Evolutionary conservation across 176 grass and related monocot genomes (phyloP), one percentile per base, ranked within the genome.

Genomic region (Carex littledalei): DNA sequence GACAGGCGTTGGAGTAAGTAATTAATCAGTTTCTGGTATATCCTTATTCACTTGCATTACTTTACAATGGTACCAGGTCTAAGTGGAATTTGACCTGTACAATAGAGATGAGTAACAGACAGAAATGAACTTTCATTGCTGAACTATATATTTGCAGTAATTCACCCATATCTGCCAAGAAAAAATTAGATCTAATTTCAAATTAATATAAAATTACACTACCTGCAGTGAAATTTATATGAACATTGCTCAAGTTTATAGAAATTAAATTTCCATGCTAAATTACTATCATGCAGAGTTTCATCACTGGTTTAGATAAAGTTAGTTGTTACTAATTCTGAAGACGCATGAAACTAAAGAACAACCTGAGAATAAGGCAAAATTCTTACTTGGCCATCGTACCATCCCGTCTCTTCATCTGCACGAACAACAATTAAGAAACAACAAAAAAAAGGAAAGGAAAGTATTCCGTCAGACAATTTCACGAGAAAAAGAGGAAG

Each of bases 331-430:
- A 0, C 31, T 15, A 52, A 12, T 82, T 56, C 3, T 2, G 58
- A 15, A 1, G 43, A 8, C 1, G 22, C 39, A 55, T 61, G 24
- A 64, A 45, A 29, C 16, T 29, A 16, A 63, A 78, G 3, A 70
- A 39, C n/a, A 66, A 24, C 15, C 2, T 66, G 63, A 26, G 24
- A 80, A 60, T n/a, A 77, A 4, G 18, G 82, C 18, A 32, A 91
- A 35, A 39, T 67, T 80, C 76, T 91, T 81, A 92, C 95, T 88
- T 98, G 95, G 31, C 95, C 95, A 77, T 98, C 93, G 31, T 98
- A 98, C 95, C 95, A 98, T 47, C 95, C 95, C 1, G 95, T 98
- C 69, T 98, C 95, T 84, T 98, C 95, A 88, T 98, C 92, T 94
- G 91, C 75, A 37, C 69, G 6, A 87, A 2, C 37, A 54, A 76